phyloP scores from a whole-genome alignment of 2,329 filamentous ascomycete genomes.

The Penicillium sp. region DNA sequence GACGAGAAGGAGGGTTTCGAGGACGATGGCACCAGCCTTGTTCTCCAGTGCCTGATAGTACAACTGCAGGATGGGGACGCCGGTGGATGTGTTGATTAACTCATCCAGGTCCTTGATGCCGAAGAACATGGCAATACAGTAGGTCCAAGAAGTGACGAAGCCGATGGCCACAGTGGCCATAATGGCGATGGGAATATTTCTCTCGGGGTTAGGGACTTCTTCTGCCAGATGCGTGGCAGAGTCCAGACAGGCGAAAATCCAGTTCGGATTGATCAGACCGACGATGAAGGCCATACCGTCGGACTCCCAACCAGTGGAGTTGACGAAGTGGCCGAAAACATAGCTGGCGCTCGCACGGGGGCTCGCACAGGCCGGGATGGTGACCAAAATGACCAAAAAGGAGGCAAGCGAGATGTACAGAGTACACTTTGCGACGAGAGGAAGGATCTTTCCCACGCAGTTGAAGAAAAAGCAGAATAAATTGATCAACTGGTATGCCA shows the following conservation, averaged over 20 bases:
- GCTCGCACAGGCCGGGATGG: slow-evolving; percentile 49
- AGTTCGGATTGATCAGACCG: slow-evolving; percentile 56
- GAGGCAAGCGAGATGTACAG: slow-evolving; percentile 52
- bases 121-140: slow-evolving; percentile 53
- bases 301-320: slow-evolving; percentile 52
- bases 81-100: slow-evolving; percentile 44
- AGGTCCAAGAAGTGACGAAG: slow-evolving; percentile 53
- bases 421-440: slow-evolving; percentile 44
- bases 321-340: slow-evolving; percentile 56
- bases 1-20: slow-evolving; percentile 50
- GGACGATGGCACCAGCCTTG: slow-evolving; percentile 49
- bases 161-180: slow-evolving; percentile 49
- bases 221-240: slow-evolving; percentile 55
- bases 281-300: slow-evolving; percentile 56
- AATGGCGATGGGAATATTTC: slow-evolving; percentile 54
- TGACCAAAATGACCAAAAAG: slow-evolving; percentile 52
- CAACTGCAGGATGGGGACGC: slow-evolving; percentile 52
- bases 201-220: slow-evolving; percentile 52
- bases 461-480: slow-evolving; percentile 54
- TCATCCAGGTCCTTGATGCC: slow-evolving; percentile 48
- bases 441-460: slow-evolving; percentile 42
- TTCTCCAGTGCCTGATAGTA: slow-evolving; percentile 49
- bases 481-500: slow-evolving; percentile 52
- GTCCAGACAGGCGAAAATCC: slow-evolving; percentile 55
- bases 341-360: slow-evolving; percentile 51